Evolutionary conservation across 108 stramenopile species (phyloP).

Genomic region (Stephanodiscus triporus): DNA sequence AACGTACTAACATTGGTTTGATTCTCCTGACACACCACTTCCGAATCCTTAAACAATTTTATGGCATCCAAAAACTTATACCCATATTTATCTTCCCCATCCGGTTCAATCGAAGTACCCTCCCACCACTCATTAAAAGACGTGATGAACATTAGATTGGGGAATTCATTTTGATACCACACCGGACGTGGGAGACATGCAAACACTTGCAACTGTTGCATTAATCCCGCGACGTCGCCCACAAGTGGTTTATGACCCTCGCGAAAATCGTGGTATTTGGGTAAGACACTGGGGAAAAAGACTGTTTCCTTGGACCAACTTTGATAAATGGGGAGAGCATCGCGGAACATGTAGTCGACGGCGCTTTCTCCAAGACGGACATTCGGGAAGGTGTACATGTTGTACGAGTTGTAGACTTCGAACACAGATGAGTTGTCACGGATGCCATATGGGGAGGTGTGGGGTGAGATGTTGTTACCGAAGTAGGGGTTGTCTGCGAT

Average conservation of each 20-base stretch:
- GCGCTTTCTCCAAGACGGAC: slow-evolving; percentile 24
- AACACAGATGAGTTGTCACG: slow-evolving; percentile 24
- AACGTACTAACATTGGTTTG: too few species aligned
- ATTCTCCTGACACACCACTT: too few species aligned
- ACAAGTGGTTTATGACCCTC: slow-evolving; percentile 22
- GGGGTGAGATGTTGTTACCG: slow-evolving; percentile 1
- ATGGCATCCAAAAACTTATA: slow-evolving; percentile 29
- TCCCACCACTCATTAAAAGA: slow-evolving; percentile 50
- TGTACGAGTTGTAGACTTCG: slow-evolving; percentile 44
- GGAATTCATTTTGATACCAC: slow-evolving; percentile 11
- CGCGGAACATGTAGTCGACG: slow-evolving; percentile 29
- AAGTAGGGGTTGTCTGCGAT: slow-evolving; percentile 43
- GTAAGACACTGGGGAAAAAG: slow-evolving; percentile 42
- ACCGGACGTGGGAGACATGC: slow-evolving; percentile 32
- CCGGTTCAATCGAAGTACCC: slow-evolving; percentile 38
- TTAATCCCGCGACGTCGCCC: slow-evolving; percentile 16
- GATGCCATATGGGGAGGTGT: slow-evolving; percentile 10
- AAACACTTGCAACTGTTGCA: slow-evolving; percentile 18
- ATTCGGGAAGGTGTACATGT: slow-evolving; percentile 21
- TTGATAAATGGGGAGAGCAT: slow-evolving; percentile 33
- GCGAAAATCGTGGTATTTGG: slow-evolving; percentile 37
- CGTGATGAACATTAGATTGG: slow-evolving; percentile 38
- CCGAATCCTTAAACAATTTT: slow-evolving; percentile 14
- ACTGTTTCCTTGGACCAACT: slow-evolving; percentile 32
- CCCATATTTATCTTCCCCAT: slow-evolving; percentile 18